A percentile compares a stretch with the other conserved stretches of the same genome.
phyloP scores from a whole-genome alignment of 176 grass and related monocot species.

The sorghum (Sorghum bicolor) region DNA sequence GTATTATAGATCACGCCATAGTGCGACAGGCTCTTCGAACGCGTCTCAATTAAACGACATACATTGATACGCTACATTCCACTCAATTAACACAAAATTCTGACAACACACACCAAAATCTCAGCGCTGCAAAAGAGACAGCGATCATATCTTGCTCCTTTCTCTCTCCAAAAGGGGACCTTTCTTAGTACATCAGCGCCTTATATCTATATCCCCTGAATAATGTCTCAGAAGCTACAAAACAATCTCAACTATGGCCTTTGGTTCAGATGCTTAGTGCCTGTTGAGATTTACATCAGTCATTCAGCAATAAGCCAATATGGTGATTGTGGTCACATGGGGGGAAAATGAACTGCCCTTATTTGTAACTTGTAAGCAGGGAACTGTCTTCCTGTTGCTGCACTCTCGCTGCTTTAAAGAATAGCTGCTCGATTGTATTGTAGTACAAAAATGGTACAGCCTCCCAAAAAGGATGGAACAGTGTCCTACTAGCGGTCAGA shows the following conservation, averaged over 20 bases:
- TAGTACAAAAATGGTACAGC: slow-evolving; percentile 27
- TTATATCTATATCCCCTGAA: neutral
- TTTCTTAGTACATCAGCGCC: neutral
- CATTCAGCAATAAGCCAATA: slow-evolving; percentile 19
- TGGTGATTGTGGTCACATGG: too few species aligned
- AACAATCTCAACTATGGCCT: neutral
- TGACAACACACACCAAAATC: slow-evolving; percentile 10
- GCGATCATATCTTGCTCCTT: neutral
- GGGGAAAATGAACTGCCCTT: slow-evolving; percentile 13
- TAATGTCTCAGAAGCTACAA: neutral
- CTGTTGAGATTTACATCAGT: slow-evolving; percentile 22
- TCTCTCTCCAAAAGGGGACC: neutral
- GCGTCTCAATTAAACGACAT: neutral
- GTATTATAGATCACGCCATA: neutral
- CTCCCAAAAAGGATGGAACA: slow-evolving; percentile 18
- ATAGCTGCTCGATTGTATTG: neutral
- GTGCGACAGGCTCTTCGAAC: neutral
- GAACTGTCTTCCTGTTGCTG: slow-evolving; percentile 26
- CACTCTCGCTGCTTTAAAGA: neutral
- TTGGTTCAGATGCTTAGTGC: neutral
- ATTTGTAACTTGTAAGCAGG: slow-evolving; percentile 37
- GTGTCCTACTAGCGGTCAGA: slow-evolving; percentile 32
- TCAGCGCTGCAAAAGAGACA: neutral
- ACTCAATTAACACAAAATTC: slow-evolving; percentile 8
- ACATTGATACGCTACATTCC: neutral